phyloP scores from a whole-genome alignment of 73 alveolate genomes.

The Paramecium pentaurelia region DNA sequence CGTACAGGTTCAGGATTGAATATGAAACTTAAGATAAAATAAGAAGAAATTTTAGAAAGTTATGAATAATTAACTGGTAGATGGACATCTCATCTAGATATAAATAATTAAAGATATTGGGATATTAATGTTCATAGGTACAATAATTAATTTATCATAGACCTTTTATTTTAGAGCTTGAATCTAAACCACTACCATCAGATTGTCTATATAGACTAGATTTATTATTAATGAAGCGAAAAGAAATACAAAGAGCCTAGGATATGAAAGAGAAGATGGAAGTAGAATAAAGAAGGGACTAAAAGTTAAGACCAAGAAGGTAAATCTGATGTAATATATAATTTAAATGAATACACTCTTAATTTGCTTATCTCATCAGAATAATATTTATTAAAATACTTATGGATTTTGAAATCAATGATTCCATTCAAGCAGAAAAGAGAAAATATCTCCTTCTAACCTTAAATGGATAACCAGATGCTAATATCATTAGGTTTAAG shows the following conservation, averaged over 20 bases:
- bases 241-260: conserved; percentile 7
- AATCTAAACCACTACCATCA: conserved; percentile 51
- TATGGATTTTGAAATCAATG: background rate
- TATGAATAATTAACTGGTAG: background rate
- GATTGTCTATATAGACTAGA: conserved; percentile 48
- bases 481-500: background rate
- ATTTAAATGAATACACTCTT: background rate
- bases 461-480: conserved; percentile 7
- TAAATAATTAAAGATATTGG: conserved; percentile 53
- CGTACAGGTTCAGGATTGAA: conserved; percentile 40
- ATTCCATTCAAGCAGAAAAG: background rate
- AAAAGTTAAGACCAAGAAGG: background rate
- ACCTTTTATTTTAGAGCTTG: conserved; percentile 49
- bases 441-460: background rate
- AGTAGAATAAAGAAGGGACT: conserved; percentile 44
- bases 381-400: background rate
- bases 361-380: background rate
- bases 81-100: conserved; percentile 30
- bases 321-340: background rate
- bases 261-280: conserved; percentile 54
- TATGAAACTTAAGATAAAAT: background rate
- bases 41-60: background rate
- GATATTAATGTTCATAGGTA: conserved; percentile 20
- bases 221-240: conserved; percentile 39
- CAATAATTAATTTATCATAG: background rate